Evolutionary conservation across 2,329 filamentous ascomycete species (phyloP), one percentile per base, ranked within the genome.

Genomic region (Periconia sp.): DNA sequence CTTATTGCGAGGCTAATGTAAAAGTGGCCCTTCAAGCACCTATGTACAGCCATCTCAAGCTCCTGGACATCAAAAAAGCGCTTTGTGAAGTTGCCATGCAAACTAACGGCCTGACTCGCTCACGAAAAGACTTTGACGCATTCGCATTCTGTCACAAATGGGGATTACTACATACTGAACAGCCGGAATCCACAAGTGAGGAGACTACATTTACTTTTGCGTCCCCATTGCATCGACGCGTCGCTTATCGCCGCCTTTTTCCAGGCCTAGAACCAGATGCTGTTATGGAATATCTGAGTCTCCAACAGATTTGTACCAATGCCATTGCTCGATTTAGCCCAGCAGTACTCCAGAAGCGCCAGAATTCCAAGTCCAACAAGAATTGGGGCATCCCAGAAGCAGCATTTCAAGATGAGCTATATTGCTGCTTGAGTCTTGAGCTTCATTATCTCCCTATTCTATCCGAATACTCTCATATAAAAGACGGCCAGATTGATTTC

Each of bases 261-360:
- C 28, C 46, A 22, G 33, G 43, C 22, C 32, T 8, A 40, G 46
- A 46, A 24, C 46, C 25, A 43, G 39, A 46, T 21, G 35, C 42
- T 32, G 28, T 28, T 17, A 6, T 38, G 18, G 40, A 40, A 13
- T 29, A 37, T 32, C 34, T 50, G 10, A 46, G 35, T 32, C 46
- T 50, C n/a, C 34, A 36, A 30, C 22, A 51, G 31, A 38, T 38
- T 32, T 51, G 48, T 25, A 40, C 22, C 32, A 51, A 51, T 28
- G 48, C 48, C 19, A 48, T 51, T 28, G 48, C 35, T 37, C 39
- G 48, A 48, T 48, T 51, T 18, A 50, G 47, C 30, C 47, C 47
- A 36, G 9, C 19, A 4, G 28, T 31, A 10, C 40, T 50, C 18
- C 25, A 34, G 16, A 36, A 33, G n/a, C 35, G 43, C 11, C 26